Conservation (phyloP, 129 eudicot species). For the Helianthus tuberosus region DNA sequence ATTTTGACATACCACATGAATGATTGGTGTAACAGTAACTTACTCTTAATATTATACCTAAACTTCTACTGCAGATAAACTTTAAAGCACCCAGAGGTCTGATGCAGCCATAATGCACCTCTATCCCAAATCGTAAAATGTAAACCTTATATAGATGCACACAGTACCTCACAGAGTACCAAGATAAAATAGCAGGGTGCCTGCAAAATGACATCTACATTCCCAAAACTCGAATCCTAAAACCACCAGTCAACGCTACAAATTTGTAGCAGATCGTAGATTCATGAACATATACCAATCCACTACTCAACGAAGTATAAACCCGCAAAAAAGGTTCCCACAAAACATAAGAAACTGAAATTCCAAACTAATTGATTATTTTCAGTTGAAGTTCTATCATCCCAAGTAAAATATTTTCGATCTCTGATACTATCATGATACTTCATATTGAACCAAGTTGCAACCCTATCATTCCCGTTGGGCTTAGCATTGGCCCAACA, state of each 20-base stretch:
- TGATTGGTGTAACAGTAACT: too few relatives aligned
- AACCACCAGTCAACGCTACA: neutral
- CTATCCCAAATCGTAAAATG: neutral
- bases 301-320: neutral
- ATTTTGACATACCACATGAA: too few relatives aligned
- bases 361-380: too few relatives aligned
- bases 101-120: neutral
- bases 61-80: neutral
- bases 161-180: neutral
- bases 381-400: too few relatives aligned
- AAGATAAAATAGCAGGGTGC: neutral
- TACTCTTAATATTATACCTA: neutral
- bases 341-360: too few relatives aligned
- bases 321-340: too few relatives aligned
- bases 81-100: neutral
- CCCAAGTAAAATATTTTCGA: too few relatives aligned
- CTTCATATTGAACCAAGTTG: too few relatives aligned
- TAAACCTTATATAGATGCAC: neutral
- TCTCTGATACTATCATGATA: too few relatives aligned
- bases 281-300: neutral
- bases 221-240: neutral
- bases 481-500: too few relatives aligned
- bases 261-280: neutral
- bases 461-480: too few relatives aligned
- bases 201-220: neutral